These are phyloP conservation scores for Hemileia vastatrix DNA, from an alignment of 1,284 basidiomycete genomes.

Conservation along the genomic window DNA sequence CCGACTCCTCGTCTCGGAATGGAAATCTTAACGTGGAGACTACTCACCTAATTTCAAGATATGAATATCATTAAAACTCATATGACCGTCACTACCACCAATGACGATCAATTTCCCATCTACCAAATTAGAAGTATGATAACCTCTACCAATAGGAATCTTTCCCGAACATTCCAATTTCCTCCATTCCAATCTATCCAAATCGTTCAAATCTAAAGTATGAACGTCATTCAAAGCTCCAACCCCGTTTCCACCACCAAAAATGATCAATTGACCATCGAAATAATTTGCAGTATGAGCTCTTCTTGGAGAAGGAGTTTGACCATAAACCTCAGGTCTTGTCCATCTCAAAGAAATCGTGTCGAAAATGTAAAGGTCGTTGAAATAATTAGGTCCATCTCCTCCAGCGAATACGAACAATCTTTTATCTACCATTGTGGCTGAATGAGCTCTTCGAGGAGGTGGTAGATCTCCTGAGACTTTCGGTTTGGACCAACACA, in stretches of 20 bases:
- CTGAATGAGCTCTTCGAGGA: slow-evolving; percentile 75
- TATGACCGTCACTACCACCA: slow-evolving; percentile 55
- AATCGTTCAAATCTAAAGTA: slow-evolving; percentile 62
- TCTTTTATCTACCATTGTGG: slow-evolving; percentile 65
- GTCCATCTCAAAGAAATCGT: slow-evolving; percentile 47
- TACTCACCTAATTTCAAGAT: slow-evolving; percentile 67
- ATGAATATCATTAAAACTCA: slow-evolving; percentile 75
- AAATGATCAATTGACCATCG: slow-evolving; percentile 65
- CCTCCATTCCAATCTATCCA: slow-evolving; percentile 57
- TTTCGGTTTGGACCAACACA: slow-evolving; percentile 74
- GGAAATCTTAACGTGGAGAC: neutral
- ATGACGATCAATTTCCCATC: slow-evolving; percentile 72
- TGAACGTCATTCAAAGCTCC: slow-evolving; percentile 81
- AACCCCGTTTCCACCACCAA: slow-evolving; percentile 83
- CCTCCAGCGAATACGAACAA: slow-evolving; percentile 81
- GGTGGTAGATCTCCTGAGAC: slow-evolving; percentile 65
- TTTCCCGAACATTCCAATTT: slow-evolving; percentile 32
- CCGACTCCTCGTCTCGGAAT: slow-evolving; percentile 1
- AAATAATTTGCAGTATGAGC: slow-evolving; percentile 77
- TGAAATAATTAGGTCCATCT: slow-evolving; percentile 55
- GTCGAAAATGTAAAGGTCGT: slow-evolving; percentile 68
- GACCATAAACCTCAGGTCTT: slow-evolving; percentile 33
- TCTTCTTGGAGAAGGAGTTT: slow-evolving; percentile 59
- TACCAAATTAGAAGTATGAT: slow-evolving; percentile 79
- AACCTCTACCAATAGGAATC: slow-evolving; percentile 59